Conservation (phyloP, 345 rosid genomes). For the Lenwebbia sp. region DNA sequence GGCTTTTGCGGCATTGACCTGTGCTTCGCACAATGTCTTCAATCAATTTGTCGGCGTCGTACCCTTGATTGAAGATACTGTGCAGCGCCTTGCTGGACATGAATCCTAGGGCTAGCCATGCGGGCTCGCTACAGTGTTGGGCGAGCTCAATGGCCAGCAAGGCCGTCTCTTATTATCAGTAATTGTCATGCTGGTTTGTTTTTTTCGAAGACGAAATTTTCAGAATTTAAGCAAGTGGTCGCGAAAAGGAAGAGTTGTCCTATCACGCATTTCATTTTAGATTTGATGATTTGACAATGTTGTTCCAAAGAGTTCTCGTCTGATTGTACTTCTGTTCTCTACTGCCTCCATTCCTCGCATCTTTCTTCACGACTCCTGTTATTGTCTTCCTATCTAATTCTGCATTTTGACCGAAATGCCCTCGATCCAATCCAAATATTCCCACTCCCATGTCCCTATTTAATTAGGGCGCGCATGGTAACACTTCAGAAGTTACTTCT, state of each 20-base stretch:
- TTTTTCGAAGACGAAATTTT: not conserved
- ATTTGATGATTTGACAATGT: not conserved
- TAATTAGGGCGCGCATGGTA: not conserved
- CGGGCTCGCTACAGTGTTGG: no score
- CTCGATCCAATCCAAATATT: not conserved
- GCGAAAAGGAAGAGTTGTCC: not conserved
- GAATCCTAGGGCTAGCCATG: no score
- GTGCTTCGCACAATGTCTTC: no score
- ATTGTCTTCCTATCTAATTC: no score
- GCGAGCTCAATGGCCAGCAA: no score
- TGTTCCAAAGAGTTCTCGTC: not conserved
- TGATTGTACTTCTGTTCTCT: not conserved
- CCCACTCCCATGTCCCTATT: not conserved
- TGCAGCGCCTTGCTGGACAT: no score
- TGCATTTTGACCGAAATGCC: not conserved
- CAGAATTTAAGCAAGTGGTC: not conserved
- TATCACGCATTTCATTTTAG: not conserved
- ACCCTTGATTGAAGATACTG: no score
- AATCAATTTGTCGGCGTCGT: no score
- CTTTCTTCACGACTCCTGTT: not conserved
- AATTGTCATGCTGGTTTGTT: no score
- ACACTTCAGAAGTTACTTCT: no score
- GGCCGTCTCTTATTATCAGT: no score
- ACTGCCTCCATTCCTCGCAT: not conserved
- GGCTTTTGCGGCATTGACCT: no score